Evolutionary conservation across 2,329 filamentous ascomycete genomes (phyloP).

Genomic region (Alternaria panax): DNA sequence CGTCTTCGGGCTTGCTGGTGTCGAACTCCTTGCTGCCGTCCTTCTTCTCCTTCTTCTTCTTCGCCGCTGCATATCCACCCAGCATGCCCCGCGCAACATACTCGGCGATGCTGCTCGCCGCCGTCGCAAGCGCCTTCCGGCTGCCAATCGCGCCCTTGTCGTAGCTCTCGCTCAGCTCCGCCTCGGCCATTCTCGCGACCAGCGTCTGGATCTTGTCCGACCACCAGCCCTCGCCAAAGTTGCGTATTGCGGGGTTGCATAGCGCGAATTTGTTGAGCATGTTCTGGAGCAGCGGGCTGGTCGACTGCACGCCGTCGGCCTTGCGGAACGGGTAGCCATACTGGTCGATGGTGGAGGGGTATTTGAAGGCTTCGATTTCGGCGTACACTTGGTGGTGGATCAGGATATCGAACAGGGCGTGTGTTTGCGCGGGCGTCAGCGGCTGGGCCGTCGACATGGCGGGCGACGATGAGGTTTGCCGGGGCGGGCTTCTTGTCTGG

Average conservation of each 20-base stretch:
- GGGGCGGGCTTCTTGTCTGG: neutral
- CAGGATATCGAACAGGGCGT: slow-evolving; percentile 63
- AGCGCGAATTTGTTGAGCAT: slow-evolving; percentile 72
- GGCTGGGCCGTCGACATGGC: slow-evolving; percentile 28
- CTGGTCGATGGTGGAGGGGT: slow-evolving; percentile 66
- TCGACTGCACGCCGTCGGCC: slow-evolving; percentile 55
- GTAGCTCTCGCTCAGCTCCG: slow-evolving; percentile 79
- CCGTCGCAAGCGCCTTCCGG: slow-evolving; percentile 77
- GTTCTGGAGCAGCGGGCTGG: slow-evolving; percentile 71
- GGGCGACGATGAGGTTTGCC: slow-evolving; percentile 4
- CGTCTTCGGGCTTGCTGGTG: slow-evolving; percentile 63
- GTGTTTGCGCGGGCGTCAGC: slow-evolving; percentile 56
- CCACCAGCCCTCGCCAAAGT: slow-evolving; percentile 60
- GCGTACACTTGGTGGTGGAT: slow-evolving; percentile 63
- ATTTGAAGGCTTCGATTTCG: slow-evolving; percentile 77
- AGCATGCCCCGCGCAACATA: slow-evolving; percentile 71
- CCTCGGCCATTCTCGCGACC: slow-evolving; percentile 62
- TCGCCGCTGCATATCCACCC: slow-evolving; percentile 63
- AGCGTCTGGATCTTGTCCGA: slow-evolving; percentile 52
- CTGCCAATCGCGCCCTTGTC: slow-evolving; percentile 79
- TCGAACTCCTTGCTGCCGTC: no score
- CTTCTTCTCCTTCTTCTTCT: slow-evolving; percentile 41
- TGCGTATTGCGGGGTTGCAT: slow-evolving; percentile 69
- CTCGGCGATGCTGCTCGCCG: slow-evolving; percentile 73
- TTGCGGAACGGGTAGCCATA: slow-evolving; percentile 75